phyloP scores from a whole-genome alignment of 306 rosid species.

The Citrullus mucosospermus region DNA sequence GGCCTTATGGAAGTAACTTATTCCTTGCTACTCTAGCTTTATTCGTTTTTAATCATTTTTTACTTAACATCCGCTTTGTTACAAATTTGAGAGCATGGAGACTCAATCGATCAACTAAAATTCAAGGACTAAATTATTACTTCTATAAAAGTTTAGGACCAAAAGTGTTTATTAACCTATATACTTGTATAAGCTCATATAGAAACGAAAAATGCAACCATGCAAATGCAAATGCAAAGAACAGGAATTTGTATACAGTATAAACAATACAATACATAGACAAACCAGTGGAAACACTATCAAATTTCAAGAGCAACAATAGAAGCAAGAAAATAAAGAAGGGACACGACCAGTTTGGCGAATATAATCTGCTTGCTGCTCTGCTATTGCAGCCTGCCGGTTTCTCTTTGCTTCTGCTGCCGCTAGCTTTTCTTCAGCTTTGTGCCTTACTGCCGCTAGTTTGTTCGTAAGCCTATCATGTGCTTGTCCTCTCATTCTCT shows the following conservation, averaged over 20 bases:
- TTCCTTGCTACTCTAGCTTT: too few species aligned
- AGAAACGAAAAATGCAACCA: neutral
- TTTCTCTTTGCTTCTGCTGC: conserved; percentile 66
- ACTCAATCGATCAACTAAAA: too few species aligned
- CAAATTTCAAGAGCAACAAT: conserved; percentile 46
- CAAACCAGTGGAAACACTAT: neutral
- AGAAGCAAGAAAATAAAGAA: conserved; percentile 50
- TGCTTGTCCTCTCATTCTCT: conserved; percentile 55
- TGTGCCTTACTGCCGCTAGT: conserved; percentile 63
- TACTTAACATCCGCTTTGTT: too few species aligned
- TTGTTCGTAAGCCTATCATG: conserved; percentile 77
- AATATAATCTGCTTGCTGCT: conserved; percentile 62
- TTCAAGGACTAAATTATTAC: too few species aligned
- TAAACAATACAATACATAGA: neutral
- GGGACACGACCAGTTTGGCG: conserved; percentile 78
- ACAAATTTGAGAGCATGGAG: too few species aligned
- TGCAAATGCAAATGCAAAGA: neutral
- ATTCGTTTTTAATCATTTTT: too few species aligned
- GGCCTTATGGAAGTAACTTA: too few species aligned
- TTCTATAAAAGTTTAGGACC: too few species aligned
- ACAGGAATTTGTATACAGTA: neutral
- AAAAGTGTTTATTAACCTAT: too few species aligned
- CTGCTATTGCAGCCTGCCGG: conserved; percentile 60
- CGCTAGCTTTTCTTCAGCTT: conserved; percentile 87
- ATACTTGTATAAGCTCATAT: neutral